Percentiles rank a stretch among this genome's conserved stretches.
phyloP scores from a whole-genome alignment of 2,329 filamentous ascomycete genomes.

The Geosmithia morbida region DNA sequence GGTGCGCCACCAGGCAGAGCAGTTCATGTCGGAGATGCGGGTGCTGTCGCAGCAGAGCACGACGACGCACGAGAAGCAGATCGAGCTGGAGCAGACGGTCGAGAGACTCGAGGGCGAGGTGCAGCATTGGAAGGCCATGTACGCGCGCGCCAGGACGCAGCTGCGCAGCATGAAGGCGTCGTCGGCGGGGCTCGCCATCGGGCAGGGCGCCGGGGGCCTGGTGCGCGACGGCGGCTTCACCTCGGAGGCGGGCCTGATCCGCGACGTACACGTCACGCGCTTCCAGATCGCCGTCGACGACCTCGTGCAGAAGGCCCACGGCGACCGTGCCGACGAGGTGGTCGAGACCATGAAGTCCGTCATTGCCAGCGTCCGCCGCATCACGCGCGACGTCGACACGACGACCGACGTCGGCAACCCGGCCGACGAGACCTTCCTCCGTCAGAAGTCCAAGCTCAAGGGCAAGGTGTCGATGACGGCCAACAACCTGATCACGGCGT shows the following conservation, averaged over 20 bases:
- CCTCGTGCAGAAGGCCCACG: constrained; percentile 62
- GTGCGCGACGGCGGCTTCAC: constrained; percentile 53
- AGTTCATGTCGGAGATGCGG: constrained; percentile 82
- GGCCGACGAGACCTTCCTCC: constrained; percentile 35
- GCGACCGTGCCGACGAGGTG: constrained; percentile 57
- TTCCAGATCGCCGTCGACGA: constrained; percentile 95
- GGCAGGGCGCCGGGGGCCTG: constrained; percentile 55
- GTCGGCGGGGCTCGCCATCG: constrained; percentile 57
- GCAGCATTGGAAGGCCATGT: constrained; percentile 80
- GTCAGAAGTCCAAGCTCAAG: constrained; percentile 57
- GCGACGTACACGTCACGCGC: constrained; percentile 84
- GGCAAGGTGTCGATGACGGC: constrained; percentile 79
- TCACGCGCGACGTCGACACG: constrained; percentile 67
- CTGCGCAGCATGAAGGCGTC: constrained; percentile 68
- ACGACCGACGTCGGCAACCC: constrained; percentile 28
- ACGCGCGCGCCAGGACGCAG: constrained; percentile 78
- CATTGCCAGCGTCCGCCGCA: constrained; percentile 66
- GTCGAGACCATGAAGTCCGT: constrained; percentile 81
- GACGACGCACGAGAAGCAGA: constrained; percentile 67
- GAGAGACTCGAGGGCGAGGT: constrained; percentile 69
- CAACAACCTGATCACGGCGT: constrained; percentile 89
- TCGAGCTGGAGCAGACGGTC: constrained; percentile 61
- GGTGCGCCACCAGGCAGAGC: constrained; percentile 69
- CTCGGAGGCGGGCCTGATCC: constrained; percentile 62
- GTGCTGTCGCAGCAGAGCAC: constrained; percentile 68